These are phyloP conservation scores for Dictyostelium purpureum DNA, from an alignment of 78 protist genomes.

Conservation along the genomic window DNA sequence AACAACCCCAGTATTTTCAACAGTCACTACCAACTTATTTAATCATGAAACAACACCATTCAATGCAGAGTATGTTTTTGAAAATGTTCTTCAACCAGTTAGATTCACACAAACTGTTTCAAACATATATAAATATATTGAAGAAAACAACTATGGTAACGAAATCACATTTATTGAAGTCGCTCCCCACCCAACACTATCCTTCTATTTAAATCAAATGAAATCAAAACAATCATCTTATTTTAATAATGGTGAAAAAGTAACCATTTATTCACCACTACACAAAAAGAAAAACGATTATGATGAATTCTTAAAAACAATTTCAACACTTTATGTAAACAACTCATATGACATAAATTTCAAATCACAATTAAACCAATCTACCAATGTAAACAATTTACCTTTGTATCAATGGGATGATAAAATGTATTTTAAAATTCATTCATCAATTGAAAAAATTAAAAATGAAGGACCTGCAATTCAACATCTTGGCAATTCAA, in stretches of 20 bases:
- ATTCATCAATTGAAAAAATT: neutral
- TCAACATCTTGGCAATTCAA: neutral
- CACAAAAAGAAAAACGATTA: conserved; percentile 5
- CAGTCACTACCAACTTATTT: neutral
- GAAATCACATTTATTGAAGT: neutral
- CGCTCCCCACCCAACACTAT: conserved; percentile 32
- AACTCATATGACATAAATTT: neutral
- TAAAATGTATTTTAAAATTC: neutral
- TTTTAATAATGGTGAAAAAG: neutral
- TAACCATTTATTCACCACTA: neutral
- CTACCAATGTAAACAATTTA: neutral
- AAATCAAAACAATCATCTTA: neutral
- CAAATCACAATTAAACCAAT: neutral
- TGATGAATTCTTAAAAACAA: neutral
- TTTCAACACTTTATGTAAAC: neutral
- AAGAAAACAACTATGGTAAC: neutral
- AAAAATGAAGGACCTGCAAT: neutral
- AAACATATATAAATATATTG: neutral
- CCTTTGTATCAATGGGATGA: conserved; percentile 38
- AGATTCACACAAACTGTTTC: neutral
- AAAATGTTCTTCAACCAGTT: neutral
- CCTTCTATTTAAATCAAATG: neutral
- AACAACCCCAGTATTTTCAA: neutral
- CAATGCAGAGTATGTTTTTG: neutral
- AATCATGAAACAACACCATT: neutral